Percentiles rank a stretch among this genome's conserved stretches.
These are phyloP conservation scores for Beta macrorhiza DNA, from an alignment of 179 eudicot species.

Conservation along the genomic window DNA sequence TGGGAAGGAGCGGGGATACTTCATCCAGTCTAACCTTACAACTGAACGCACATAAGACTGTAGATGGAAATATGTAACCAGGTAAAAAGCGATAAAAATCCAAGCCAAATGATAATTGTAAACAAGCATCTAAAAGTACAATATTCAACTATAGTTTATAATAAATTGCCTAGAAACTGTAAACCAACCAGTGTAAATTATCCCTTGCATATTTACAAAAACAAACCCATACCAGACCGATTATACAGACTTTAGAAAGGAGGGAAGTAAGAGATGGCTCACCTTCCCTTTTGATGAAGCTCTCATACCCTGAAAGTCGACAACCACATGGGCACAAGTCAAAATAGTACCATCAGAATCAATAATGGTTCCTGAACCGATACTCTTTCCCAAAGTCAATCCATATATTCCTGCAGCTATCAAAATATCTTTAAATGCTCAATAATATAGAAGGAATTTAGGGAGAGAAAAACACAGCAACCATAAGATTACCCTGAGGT, in stretches of 20 bases:
- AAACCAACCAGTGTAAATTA: background rate
- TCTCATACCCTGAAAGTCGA: conserved; percentile 60
- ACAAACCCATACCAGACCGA: background rate
- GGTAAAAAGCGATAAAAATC: background rate
- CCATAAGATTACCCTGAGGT: conserved; percentile 52
- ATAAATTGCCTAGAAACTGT: background rate
- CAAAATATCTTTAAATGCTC: conserved; percentile 5
- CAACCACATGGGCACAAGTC: conserved; percentile 91
- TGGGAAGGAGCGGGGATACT: no score
- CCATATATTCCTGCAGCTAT: conserved; percentile 58
- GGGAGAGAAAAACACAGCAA: conserved; percentile 5
- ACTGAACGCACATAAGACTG: no score
- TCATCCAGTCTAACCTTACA: no score
- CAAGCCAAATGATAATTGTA: background rate
- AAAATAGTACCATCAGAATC: conserved; percentile 86
- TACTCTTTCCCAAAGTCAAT: conserved; percentile 61
- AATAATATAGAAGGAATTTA: background rate
- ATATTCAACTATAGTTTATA: no score
- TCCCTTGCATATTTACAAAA: background rate
- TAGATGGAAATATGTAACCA: background rate
- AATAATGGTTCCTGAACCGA: conserved; percentile 91
- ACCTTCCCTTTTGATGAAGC: conserved; percentile 74
- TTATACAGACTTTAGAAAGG: background rate
- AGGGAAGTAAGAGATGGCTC: conserved; percentile 16
- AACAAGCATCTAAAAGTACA: background rate